phyloP scores from a whole-genome alignment of 2,329 filamentous ascomycete genomes.

The Sporothrix curviconia region DNA sequence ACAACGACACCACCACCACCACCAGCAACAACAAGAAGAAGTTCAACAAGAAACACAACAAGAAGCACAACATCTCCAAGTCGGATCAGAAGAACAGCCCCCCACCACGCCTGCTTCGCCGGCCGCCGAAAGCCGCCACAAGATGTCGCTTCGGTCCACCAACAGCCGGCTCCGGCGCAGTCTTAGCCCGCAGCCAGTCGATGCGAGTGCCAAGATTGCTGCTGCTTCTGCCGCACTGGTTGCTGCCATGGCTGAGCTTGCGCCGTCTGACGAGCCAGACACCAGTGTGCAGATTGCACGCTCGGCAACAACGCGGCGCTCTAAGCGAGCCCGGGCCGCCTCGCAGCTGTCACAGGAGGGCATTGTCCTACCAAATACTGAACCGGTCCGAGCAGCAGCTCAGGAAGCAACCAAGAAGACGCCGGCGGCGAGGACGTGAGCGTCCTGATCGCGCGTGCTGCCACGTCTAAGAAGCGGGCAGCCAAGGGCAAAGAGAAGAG shows the following conservation, averaged over 20 bases:
- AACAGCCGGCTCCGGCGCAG: constrained; percentile 2
- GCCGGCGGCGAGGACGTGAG: constrained; percentile 7
- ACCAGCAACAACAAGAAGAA: neutral
- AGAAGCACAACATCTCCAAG: neutral
- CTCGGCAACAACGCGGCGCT: constrained; percentile 11
- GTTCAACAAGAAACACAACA: neutral
- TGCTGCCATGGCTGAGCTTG: neutral
- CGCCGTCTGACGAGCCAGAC: neutral
- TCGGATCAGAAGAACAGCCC: neutral
- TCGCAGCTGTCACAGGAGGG: neutral
- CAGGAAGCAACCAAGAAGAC: neutral
- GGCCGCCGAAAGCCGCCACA: constrained; percentile 10
- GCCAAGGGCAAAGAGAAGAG: neutral
- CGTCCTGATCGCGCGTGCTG: constrained; percentile 10
- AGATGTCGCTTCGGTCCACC: constrained; percentile 18
- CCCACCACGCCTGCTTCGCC: neutral
- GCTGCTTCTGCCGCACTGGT: neutral
- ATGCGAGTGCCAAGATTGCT: neutral
- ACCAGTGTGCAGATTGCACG: constrained; percentile 21
- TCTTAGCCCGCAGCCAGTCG: neutral
- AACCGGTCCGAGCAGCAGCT: too few species aligned
- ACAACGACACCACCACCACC: neutral
- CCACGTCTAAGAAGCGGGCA: neutral
- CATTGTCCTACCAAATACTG: too few species aligned
- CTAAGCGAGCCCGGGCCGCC: neutral